Evolutionary conservation across 768 basidiomycete species (phyloP).

Genomic region (Suillus alpinus): DNA sequence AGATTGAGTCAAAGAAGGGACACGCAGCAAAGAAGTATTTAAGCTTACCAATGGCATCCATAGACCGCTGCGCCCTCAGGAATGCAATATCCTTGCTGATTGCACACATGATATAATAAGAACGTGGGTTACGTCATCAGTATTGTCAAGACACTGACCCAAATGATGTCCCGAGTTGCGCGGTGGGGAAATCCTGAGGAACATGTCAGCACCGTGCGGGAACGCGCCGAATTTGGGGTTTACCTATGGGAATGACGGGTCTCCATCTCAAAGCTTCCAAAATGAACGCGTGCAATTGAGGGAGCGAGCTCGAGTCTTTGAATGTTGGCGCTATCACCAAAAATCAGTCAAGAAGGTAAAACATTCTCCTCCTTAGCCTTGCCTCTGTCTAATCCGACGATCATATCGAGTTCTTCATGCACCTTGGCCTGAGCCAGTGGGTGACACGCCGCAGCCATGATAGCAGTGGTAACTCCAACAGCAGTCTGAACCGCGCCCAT

Average conservation of each 20-base stretch:
- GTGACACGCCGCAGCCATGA: constrained; percentile 51
- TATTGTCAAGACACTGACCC: constrained; percentile 19
- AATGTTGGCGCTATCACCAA: constrained; percentile 30
- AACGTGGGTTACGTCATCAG: constrained; percentile 18
- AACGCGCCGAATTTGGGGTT: background rate
- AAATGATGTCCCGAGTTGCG: constrained; percentile 57
- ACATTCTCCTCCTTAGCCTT: background rate
- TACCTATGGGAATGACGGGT: constrained; percentile 22
- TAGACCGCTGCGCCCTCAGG: constrained; percentile 20
- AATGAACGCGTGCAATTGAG: constrained; percentile 29
- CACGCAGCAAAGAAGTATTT: too few species aligned
- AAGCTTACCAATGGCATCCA: constrained; percentile 18
- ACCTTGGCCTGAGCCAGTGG: constrained; percentile 45
- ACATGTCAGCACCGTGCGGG: constrained; percentile 1
- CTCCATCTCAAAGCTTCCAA: constrained; percentile 33
- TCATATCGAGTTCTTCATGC: constrained; percentile 46
- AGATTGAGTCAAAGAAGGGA: background rate
- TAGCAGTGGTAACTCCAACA: constrained; percentile 44
- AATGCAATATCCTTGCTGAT: constrained; percentile 24
- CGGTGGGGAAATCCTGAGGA: constrained; percentile 56
- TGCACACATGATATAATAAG: background rate
- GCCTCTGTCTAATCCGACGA: constrained; percentile 37
- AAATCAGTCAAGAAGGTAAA: background rate
- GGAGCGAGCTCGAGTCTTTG: constrained; percentile 24
- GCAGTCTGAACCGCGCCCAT: constrained; percentile 31